Base-by-base conservation (phyloP, 2,329 filamentous ascomycete genomes). In the Hypocreales sp. region DNA sequence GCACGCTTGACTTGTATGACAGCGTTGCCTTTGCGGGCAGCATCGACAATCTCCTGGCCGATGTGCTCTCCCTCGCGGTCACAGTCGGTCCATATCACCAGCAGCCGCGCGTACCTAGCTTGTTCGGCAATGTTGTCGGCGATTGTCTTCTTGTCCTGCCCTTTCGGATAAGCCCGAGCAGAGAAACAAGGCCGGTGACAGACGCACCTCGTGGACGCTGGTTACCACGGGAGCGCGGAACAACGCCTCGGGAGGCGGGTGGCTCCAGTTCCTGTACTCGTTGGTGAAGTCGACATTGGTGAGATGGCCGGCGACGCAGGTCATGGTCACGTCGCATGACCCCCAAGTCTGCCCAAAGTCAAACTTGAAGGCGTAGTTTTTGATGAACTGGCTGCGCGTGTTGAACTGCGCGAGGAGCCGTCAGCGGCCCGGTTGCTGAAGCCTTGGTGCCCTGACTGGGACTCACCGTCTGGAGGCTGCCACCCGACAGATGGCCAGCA, bases 71-170 rank as follows among this genome's bases (percentile, higher is more conserved):
- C 90, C 61, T 98, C 90, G 30, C 86, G 74, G 61, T 98, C 90
- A 53, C 90, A 95, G 64, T 98, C 90, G 1, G 90, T 98, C 90
- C 90, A 98, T 41, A 98, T 94, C 51, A 92, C 87, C 18, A 98
- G 62, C 9, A 76, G 72, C 30, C 64, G 68, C n/a, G 74, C 66
- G 46, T 68, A 67, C 33, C 67, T 67, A 12, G 90, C 87, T 50
- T 92, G 77, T 2, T 67, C 58, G 39, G 77, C 70, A 42, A 98
- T 90, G 45, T 98, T 98, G 18, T 74, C 65, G 8, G 86, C 84
- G 35, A 98, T 78, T 1, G 65, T 58, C 41, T 75, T 75, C 46
- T 86, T 92, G 44, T 86, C 76, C 72, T 86, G 37, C 5, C 17
- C 8, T 15, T 9, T 7, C n/a, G n/a, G n/a, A n/a, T n/a, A n/a